phyloP scores from a whole-genome alignment of 257 asterid genomes.

The Solanum medicagineum region DNA sequence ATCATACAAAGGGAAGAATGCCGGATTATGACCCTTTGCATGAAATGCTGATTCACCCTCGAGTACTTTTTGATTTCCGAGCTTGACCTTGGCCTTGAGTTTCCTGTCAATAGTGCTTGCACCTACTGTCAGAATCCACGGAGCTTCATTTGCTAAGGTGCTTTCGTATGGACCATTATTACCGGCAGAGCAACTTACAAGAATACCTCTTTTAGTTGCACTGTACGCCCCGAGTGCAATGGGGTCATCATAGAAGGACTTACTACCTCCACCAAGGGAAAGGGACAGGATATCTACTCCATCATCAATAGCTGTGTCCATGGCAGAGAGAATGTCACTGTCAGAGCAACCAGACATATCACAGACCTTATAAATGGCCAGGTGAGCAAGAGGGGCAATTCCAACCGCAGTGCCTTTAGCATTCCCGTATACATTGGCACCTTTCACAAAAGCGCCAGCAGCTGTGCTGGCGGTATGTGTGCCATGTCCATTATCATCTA shows the following conservation, averaged over 20 bases:
- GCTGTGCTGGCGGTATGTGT: neutral
- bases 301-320: neutral
- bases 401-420: neutral
- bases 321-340: neutral
- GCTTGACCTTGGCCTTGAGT: neutral
- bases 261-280: neutral
- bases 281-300: neutral
- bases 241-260: neutral
- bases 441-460: neutral
- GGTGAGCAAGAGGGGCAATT: neutral
- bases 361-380: neutral
- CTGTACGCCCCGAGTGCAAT: neutral
- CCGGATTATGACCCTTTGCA: neutral
- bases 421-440: neutral
- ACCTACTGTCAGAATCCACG: neutral
- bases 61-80: neutral
- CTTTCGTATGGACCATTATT: neutral
- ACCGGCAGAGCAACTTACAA: neutral
- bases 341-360: neutral
- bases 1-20: neutral
- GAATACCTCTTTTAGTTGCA: neutral
- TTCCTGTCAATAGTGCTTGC: neutral
- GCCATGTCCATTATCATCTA: neutral
- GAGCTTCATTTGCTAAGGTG: neutral
- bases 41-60: neutral